These are phyloP conservation scores for Tubosaeta sp. DNA, from an alignment of 768 basidiomycete genomes.

Conservation along the genomic window DNA sequence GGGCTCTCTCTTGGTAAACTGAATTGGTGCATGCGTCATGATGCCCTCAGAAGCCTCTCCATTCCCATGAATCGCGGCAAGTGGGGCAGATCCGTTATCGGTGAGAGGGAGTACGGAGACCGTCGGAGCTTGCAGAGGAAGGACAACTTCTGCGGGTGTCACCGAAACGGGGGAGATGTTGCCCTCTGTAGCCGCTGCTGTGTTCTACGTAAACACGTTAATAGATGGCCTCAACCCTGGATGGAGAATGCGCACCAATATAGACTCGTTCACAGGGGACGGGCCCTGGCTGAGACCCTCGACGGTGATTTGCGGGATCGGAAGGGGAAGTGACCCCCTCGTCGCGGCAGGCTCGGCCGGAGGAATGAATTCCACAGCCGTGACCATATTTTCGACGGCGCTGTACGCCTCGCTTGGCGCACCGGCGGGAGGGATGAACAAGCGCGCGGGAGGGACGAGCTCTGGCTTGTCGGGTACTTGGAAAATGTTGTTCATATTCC, in stretches of 20 bases:
- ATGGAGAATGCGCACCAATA: constrained; percentile 10
- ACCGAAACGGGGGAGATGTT: constrained; percentile 4
- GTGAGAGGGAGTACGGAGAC: constrained; percentile 38
- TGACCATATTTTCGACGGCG: constrained; percentile 24
- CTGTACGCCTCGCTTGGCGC: neutral
- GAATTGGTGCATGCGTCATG: constrained; percentile 20
- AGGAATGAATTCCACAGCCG: constrained; percentile 21
- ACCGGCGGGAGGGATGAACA: constrained; percentile 14
- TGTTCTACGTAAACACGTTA: constrained; percentile 11
- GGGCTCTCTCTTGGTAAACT: neutral
- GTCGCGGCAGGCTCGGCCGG: constrained; percentile 6
- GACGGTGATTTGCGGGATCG: constrained; percentile 18
- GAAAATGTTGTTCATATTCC: constrained; percentile 70
- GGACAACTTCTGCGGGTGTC: neutral
- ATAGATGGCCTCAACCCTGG: neutral
- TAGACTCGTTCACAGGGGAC: constrained; percentile 26
- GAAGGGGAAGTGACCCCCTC: constrained; percentile 10
- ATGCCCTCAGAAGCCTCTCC: constrained; percentile 5
- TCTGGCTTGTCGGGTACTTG: constrained; percentile 46
- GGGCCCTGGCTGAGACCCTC: constrained; percentile 11
- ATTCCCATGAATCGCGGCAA: constrained; percentile 8
- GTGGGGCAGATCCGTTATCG: constrained; percentile 24
- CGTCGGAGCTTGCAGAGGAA: constrained; percentile 6
- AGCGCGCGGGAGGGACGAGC: constrained; percentile 4
- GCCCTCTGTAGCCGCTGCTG: constrained; percentile 20